Evolutionary conservation across 371 early-diverging fungal species (phyloP), one percentile per base, ranked within the genome.

Genomic region (Apophysomyces elegans): DNA sequence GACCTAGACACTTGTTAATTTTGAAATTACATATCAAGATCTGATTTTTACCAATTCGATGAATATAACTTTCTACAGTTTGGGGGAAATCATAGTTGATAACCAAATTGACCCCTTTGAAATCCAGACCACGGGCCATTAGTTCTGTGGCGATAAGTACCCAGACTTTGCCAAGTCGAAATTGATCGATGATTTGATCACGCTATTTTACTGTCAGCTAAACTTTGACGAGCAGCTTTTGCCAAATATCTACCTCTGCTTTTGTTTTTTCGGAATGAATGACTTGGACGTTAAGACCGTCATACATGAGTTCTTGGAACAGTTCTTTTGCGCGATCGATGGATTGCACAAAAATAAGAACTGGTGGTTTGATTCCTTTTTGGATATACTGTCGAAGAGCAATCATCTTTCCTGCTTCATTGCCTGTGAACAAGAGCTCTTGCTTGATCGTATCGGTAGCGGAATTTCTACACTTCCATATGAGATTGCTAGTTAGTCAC

Each of bases 21-120:
- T n/a, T 21, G 7, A 3, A 39, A 44, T 0, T 35, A 6, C 1
- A 5, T 46, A 5, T 13, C 18, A 39, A 21, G 2, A 36, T 11
- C 38, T 50, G 14, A 9, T 11, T 45, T 66, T 41, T 66, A 71
- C 93, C 95, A 67, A 96, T 94, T 62, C 97, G 77, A 80, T 97
- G 97, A 65, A 97, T 95, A 75, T 99, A 99, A 39, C 92, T 90
- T 65, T 92, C 93, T 1, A 93, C 89, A 11, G 91, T 89, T 75
- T 92, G 94, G 43, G 99, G 99, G 76, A 99, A 95, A 76, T 99
- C 99, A 66, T 96, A 97, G 72, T 97, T 97, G 79, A 97, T 90
- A 35, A 97, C 98, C 59, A 92, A 59, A 59, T 93, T 92, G 38
- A 97, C 92, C 18, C 93, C 95, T 75, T 94, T 93, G 72, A 96